These are phyloP conservation scores for Candida glucosophila DNA, from an alignment of 1,139 yeast genomes.

Conservation along the genomic window DNA sequence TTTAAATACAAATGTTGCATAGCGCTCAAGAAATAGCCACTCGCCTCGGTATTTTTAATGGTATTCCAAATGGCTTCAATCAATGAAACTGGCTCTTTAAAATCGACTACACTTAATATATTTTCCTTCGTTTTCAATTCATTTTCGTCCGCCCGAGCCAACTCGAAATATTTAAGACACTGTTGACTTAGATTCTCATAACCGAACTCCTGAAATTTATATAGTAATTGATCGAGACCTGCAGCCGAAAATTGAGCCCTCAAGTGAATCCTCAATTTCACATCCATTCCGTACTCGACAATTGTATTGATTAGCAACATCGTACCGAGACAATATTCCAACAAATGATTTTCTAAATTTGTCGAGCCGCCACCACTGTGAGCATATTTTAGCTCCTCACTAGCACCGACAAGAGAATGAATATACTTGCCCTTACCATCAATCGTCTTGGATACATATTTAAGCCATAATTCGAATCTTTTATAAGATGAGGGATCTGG, in stretches of 20 bases:
- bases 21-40: slow-evolving; percentile 65
- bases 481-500: slow-evolving; percentile 34
- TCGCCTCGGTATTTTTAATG: slow-evolving; percentile 63
- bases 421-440: slow-evolving; percentile 79
- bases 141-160: slow-evolving; percentile 63
- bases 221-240: slow-evolving; percentile 60
- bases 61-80: slow-evolving; percentile 62
- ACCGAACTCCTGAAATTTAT: slow-evolving; percentile 52
- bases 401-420: slow-evolving; percentile 89
- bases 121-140: slow-evolving; percentile 54
- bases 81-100: slow-evolving; percentile 70
- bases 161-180: slow-evolving; percentile 53
- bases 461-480: slow-evolving; percentile 81
- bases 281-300: slow-evolving; percentile 56
- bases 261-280: slow-evolving; percentile 61
- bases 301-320: slow-evolving; percentile 70
- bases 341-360: slow-evolving; percentile 52
- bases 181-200: slow-evolving; percentile 60
- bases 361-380: slow-evolving; percentile 35
- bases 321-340: slow-evolving; percentile 76
- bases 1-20: slow-evolving; percentile 76
- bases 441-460: slow-evolving; percentile 60
- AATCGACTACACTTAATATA: slow-evolving; percentile 52
- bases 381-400: slow-evolving; percentile 66
- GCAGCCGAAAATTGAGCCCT: slow-evolving; percentile 73